These are phyloP conservation scores for Megacollybia platyphylla DNA, from an alignment of 1,284 basidiomycete genomes.

Conservation along the genomic window DNA sequence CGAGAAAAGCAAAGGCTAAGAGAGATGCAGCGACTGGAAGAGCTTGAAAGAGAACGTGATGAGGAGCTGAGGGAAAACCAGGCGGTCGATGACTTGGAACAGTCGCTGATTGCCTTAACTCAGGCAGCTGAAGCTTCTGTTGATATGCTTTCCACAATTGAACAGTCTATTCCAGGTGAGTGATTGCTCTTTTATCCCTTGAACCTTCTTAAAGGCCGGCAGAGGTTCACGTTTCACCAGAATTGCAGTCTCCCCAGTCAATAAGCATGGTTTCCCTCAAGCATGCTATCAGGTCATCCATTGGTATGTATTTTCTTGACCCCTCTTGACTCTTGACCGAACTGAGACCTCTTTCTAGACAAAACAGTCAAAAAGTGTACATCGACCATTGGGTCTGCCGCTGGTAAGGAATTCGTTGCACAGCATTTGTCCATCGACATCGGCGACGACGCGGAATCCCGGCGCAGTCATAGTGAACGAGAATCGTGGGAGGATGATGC, in stretches of 20 bases:
- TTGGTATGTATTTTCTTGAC: conserved; percentile 32
- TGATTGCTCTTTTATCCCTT: not conserved
- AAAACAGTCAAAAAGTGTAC: conserved; percentile 28
- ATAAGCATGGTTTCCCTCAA: conserved; percentile 22
- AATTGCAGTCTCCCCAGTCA: not conserved
- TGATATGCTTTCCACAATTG: not conserved
- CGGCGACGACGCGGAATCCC: conserved; percentile 15
- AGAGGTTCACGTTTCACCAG: not conserved
- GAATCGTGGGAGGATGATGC: conserved; percentile 39
- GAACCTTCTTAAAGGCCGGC: not conserved
- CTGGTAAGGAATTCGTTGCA: conserved; percentile 23
- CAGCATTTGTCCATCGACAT: conserved; percentile 19
- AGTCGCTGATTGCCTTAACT: not conserved
- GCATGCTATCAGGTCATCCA: conserved; percentile 56
- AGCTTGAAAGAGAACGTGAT: conserved; percentile 32
- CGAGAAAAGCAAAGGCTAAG: conserved; percentile 39
- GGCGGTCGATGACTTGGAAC: conserved; percentile 6
- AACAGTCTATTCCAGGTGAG: not conserved
- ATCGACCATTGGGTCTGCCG: not conserved
- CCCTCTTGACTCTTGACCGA: not conserved
- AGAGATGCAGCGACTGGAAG: conserved; percentile 39
- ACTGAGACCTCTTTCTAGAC: conserved; percentile 1
- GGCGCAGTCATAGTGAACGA: conserved; percentile 14
- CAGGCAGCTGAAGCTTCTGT: not conserved
- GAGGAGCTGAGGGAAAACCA: conserved; percentile 12